Conservation (phyloP, 2,329 filamentous ascomycete species). For the Didymella pinodella region DNA sequence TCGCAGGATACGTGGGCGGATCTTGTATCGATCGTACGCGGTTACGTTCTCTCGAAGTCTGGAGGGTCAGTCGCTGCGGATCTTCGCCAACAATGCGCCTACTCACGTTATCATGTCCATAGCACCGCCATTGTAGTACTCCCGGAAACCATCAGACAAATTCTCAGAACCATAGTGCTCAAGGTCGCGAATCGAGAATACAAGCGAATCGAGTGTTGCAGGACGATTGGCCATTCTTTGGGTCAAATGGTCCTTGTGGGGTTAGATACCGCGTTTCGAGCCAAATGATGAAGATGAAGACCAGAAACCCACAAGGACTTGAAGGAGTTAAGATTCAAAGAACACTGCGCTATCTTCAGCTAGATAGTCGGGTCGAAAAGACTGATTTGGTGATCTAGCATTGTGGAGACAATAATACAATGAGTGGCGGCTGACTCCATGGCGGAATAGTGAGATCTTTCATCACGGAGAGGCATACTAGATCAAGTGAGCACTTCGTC, state of each 20-base stretch:
- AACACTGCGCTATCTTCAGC: not conserved
- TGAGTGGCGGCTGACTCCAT: constrained; percentile 4
- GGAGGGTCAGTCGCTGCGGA: constrained; percentile 24
- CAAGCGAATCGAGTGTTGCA: constrained; percentile 27
- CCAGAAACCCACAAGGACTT: constrained; percentile 1
- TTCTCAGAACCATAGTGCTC: constrained; percentile 51
- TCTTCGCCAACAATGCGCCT: not conserved
- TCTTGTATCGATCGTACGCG: constrained; percentile 45
- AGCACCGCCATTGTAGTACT: constrained; percentile 52
- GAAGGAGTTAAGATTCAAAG: constrained; percentile 1
- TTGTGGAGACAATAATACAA: not conserved
- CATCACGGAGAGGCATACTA: constrained; percentile 15
- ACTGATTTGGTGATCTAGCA: constrained; percentile 2
- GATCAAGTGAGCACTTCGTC: constrained; percentile 5
- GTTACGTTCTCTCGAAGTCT: constrained; percentile 51
- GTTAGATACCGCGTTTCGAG: not conserved
- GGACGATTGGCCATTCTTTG: constrained; percentile 30
- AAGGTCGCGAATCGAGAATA: constrained; percentile 30
- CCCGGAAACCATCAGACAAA: constrained; percentile 54
- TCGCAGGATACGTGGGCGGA: constrained; percentile 44
- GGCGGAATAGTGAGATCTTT: not conserved
- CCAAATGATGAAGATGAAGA: not conserved
- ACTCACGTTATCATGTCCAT: constrained; percentile 28
- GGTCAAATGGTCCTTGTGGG: not conserved
- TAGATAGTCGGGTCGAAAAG: not conserved